A percentile compares a stretch with the other conserved stretches of the same genome.
Evolutionary conservation across 306 rosid genomes (phyloP).

Genomic region (Prunus salicina): DNA sequence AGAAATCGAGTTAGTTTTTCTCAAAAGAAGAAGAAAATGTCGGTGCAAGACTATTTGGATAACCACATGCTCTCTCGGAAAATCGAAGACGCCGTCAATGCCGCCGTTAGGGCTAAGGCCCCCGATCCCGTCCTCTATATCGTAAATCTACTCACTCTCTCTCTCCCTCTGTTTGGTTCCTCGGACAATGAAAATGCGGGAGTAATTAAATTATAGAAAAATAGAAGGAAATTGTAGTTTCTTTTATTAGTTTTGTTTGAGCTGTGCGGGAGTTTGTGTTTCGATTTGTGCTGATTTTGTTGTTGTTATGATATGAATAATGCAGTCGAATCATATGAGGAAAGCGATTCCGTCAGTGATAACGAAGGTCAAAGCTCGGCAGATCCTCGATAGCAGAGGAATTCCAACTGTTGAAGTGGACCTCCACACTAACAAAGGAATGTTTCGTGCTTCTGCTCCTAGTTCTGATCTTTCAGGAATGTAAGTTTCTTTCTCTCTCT

Average conservation of each 20-base stretch:
- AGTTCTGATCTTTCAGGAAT: slow-evolving; percentile 72
- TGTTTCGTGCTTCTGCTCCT: slow-evolving; percentile 85
- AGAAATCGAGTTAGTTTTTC: not conserved
- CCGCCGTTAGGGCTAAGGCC: slow-evolving; percentile 91
- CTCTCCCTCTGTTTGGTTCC: slow-evolving; percentile 13
- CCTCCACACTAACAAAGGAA: slow-evolving; percentile 71
- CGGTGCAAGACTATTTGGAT: slow-evolving; percentile 87
- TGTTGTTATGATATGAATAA: not conserved
- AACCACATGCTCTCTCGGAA: slow-evolving; percentile 81
- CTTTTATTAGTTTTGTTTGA: not conserved
- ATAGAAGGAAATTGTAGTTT: not conserved
- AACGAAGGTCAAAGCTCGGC: slow-evolving; percentile 80
- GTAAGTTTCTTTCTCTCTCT: slow-evolving; percentile 27
- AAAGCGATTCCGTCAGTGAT: slow-evolving; percentile 73
- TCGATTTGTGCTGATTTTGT: not conserved
- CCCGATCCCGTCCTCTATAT: slow-evolving; percentile 94
- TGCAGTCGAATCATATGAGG: slow-evolving; percentile 77
- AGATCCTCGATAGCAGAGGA: slow-evolving; percentile 97
- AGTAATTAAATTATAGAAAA: not conserved
- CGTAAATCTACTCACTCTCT: slow-evolving; percentile 35
- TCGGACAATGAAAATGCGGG: not conserved
- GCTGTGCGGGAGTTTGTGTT: not conserved
- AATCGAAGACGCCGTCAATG: slow-evolving; percentile 97
- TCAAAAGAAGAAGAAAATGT: slow-evolving; percentile 45
- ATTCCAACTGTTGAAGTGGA: slow-evolving; percentile 95